Conservation (phyloP, 116 monocot species). For the Cymodocea nodosa region DNA sequence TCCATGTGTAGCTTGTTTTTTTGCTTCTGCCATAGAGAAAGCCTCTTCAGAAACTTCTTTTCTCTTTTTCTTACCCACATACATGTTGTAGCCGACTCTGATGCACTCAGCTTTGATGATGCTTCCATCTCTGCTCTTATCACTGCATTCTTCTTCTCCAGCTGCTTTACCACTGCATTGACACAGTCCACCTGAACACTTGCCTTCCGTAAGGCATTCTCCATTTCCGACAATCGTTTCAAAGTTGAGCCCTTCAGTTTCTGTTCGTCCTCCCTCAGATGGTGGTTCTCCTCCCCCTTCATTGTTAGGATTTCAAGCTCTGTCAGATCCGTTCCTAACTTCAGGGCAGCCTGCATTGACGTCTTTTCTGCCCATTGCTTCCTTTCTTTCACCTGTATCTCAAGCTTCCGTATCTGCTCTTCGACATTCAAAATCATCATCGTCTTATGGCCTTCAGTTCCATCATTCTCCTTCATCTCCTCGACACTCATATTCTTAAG, state of each 20-base stretch:
- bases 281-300: conserved; percentile 66
- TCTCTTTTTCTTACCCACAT: conserved; percentile 50
- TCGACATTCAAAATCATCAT: conserved; percentile 42
- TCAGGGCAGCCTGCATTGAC: conserved; percentile 77
- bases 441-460: conserved; percentile 11
- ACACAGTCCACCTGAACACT: conserved; percentile 72
- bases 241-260: conserved; percentile 54
- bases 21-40: conserved; percentile 61
- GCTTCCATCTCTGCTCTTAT: conserved; percentile 90
- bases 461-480: conserved; percentile 13
- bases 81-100: conserved; percentile 39
- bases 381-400: conserved; percentile 61
- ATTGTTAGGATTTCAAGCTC: conserved; percentile 52
- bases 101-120: conserved; percentile 60
- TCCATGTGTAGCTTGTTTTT: conserved; percentile 43
- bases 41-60: conserved; percentile 47
- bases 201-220: conserved; percentile 57
- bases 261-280: conserved; percentile 58
- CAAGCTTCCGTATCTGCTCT: conserved; percentile 45
- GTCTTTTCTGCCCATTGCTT: conserved; percentile 87
- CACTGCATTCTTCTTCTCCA: conserved; percentile 77
- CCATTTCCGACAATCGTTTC: conserved; percentile 72
- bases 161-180: conserved; percentile 42
- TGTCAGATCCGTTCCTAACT: conserved; percentile 53
- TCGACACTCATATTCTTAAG: conserved; percentile 39